phyloP scores from a whole-genome alignment of 2,329 filamentous ascomycete genomes.

The Fusarium scirpi region DNA sequence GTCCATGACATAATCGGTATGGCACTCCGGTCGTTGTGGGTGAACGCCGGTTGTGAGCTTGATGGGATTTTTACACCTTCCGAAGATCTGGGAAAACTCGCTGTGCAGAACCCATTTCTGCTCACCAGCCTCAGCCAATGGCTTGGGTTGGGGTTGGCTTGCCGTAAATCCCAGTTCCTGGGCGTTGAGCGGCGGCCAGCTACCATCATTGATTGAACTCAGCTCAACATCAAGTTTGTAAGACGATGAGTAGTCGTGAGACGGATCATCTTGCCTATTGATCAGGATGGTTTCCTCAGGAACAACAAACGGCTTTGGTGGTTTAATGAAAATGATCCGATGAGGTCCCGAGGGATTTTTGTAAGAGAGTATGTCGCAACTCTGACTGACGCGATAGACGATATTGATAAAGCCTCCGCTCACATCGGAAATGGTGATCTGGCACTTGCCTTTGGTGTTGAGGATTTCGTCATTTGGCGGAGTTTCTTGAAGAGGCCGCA shows the following conservation, averaged over 20 bases:
- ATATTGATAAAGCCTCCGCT: constrained; percentile 55
- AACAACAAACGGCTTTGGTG: constrained; percentile 63
- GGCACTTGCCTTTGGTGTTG: constrained; percentile 53
- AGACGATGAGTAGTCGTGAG: constrained; percentile 61
- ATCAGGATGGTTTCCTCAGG: constrained; percentile 65
- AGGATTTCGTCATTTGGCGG: constrained; percentile 49
- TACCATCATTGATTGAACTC: constrained; percentile 61
- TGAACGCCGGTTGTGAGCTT: constrained; percentile 45
- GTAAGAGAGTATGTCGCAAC: constrained; percentile 64
- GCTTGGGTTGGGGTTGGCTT: constrained; percentile 31
- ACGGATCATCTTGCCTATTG: constrained; percentile 60
- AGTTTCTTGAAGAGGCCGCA: constrained; percentile 47
- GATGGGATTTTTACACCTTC: constrained; percentile 55
- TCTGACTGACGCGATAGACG: constrained; percentile 66
- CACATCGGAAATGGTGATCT: constrained; percentile 54
- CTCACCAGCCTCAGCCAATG: constrained; percentile 37
- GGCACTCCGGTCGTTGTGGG: constrained; percentile 39
- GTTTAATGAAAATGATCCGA: constrained; percentile 61
- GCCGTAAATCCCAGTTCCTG: constrained; percentile 49
- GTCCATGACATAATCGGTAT: constrained; percentile 62
- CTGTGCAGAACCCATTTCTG: constrained; percentile 57
- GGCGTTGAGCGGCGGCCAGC: constrained; percentile 66
- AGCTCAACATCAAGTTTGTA: constrained; percentile 66
- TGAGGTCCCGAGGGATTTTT: constrained; percentile 61
- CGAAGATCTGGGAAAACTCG: constrained; percentile 57